Evolutionary conservation across 2,329 filamentous ascomycete genomes (phyloP), one percentile per base, ranked within the genome.

Genomic region (Fusarium sp.): DNA sequence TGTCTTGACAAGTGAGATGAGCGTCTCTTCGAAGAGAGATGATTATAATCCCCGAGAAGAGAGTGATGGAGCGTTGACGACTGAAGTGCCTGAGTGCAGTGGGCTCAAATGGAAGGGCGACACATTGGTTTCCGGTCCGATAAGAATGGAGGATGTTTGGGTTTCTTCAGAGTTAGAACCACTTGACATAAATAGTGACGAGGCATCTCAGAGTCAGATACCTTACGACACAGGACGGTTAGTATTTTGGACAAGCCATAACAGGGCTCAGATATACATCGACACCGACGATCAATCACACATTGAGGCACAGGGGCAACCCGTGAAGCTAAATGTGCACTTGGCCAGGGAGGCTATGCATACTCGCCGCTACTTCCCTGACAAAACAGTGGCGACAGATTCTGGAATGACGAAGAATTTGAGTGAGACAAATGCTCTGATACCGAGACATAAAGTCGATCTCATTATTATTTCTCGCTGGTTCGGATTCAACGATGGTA

Each of bases 161-260:
- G 9, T 56, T 0, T 1, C 23, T 12, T 30, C 17, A 2, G 9
- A 8, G 5, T 9, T 45, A 10, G n/a, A 49, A 1, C 11, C 26
- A 6, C 21, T 62, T 4, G 7, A 9, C 5, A 14, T 48, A 4
- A n/a, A 34, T 2, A 19, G 12, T 6, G 17, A 42, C 3, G 2
- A 17, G 23, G 28, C 10, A 7, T 6, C n/a, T n/a, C 34, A 26
- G 4, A 1, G 19, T 10, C 26, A 8, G 4, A 6, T 2, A 4
- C 44, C 39, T 1, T 46, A 62, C 1, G 57, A 62, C 23, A 62
- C 49, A 3, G 50, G 57, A 1, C 39, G 49, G 7, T 24, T 62
- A 14, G 32, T 62, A 4, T 62, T 62, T 19, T 36, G 20, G 19
- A 46, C 59, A 26, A 62, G 57, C n/a, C 43, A 62, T 17, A 21